Evolutionary conservation across 2,329 filamentous ascomycete genomes (phyloP), one percentile per base, ranked within the genome.

Genomic region (Verticillium dahliae): DNA sequence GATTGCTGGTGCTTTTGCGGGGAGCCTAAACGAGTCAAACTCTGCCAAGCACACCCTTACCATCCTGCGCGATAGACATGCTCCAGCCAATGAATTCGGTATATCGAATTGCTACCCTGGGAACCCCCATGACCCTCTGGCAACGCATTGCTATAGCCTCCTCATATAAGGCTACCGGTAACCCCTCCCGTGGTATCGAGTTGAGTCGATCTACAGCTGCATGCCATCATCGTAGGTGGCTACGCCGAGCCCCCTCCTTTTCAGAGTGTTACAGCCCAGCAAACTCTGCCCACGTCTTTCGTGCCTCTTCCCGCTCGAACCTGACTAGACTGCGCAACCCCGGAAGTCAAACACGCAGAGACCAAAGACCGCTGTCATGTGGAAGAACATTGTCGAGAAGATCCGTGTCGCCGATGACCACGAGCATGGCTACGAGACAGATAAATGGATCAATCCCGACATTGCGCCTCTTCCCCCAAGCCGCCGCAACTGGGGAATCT

Each of bases 381-480:
- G 34, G 7, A 62, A 39, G 38, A 39, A 37, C 6, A 31, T 63
- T 1, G 33, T 65, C 39, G 59, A 65, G 6, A 63, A 55, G 18
- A 27, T 65, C 9, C 18, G 58, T n/a, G 64, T 65, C 37, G 60
- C 39, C 2, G 64, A 65, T 27, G 62, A 65, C 41, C 34, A 38
- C 0, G 62, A 64, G 55, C 62, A 65, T 57, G 64, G 64, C 4
- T 65, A 65, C 41, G 76, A 81, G 62, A 80, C 78, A 0, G 75
- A 79, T 58, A 71, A 74, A 35, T 83, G 80, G 80, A 79, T 77
- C 33, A 83, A 83, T 61, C 77, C 77, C 66, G 75, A 75, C 54
- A 66, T 76, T 35, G 72, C 74, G 13, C 74, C 74, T n/a, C 65
- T 76, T 6, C 71, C 80, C n/a, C 74, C 76, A 1, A 73, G 74